A percentile compares a stretch with the other conserved stretches of the same genome.
phyloP scores from a whole-genome alignment of 768 basidiomycete genomes.

The Mycena pura region DNA sequence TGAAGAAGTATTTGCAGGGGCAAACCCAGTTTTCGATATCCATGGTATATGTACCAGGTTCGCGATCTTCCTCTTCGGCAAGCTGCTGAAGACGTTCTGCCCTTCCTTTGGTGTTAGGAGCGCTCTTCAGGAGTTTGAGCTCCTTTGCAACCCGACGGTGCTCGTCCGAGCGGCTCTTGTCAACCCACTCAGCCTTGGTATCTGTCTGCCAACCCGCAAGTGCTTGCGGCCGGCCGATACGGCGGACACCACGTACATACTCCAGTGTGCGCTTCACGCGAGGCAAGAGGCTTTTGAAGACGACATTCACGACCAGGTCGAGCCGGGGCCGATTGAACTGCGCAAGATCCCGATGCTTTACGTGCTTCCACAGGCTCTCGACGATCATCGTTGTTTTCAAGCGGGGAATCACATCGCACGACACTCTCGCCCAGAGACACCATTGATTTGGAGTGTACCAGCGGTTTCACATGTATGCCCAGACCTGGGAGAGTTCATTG shows the following conservation, averaged over 20 bases:
- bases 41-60: constrained; percentile 22
- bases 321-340: constrained; percentile 29
- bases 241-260: constrained; percentile 21
- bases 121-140: constrained; percentile 16
- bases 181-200: constrained; percentile 26
- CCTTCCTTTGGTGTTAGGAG: neutral
- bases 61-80: constrained; percentile 16
- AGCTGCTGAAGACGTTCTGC: constrained; percentile 13
- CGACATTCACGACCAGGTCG: constrained; percentile 27
- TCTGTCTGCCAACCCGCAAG: constrained; percentile 29
- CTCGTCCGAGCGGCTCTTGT: constrained; percentile 26
- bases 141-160: constrained; percentile 25
- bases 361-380: constrained; percentile 31
- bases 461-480: constrained; percentile 38
- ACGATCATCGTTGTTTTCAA: constrained; percentile 34
- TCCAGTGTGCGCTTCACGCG: constrained; percentile 20
- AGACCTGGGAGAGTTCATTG: constrained; percentile 32
- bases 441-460: constrained; percentile 38
- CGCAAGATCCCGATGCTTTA: constrained; percentile 31
- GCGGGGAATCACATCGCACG: neutral
- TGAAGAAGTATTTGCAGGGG: neutral
- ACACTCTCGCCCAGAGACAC: too few relatives aligned
- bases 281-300: constrained; percentile 17
- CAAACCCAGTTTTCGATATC: constrained; percentile 28
- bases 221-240: constrained; percentile 21